Evolutionary conservation across 805 yeast genomes (phyloP).

Genomic region (Saccharomyces jurei): DNA sequence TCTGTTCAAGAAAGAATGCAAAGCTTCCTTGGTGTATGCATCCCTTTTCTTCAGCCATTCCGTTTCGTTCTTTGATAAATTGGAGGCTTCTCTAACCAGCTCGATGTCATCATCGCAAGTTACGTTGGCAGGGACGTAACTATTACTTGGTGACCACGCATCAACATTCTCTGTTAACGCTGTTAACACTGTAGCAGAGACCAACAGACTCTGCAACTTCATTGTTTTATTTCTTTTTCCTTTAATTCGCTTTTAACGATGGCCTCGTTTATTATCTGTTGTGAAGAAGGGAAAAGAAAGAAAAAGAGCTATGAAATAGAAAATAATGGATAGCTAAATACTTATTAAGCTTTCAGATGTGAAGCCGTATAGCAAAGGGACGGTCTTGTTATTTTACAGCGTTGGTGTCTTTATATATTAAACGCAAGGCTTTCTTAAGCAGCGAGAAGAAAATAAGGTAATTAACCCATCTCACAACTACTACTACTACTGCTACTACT

Average conservation of each 20-base stretch:
- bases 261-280: neutral
- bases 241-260: neutral
- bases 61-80: slow-evolving; percentile 37
- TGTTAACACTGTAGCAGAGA: slow-evolving; percentile 3
- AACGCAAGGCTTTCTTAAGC: neutral
- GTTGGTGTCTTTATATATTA: neutral
- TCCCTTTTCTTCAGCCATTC: slow-evolving; percentile 45
- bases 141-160: slow-evolving; percentile 37
- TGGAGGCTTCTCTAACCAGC: slow-evolving; percentile 39
- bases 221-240: neutral
- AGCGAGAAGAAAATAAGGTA: neutral
- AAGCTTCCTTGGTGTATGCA: slow-evolving; percentile 36
- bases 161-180: slow-evolving; percentile 1
- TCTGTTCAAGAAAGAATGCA: slow-evolving; percentile 39
- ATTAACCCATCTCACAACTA: neutral
- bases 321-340: neutral
- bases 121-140: slow-evolving; percentile 53
- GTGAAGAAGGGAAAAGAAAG: neutral
- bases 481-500: too few relatives aligned
- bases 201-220: slow-evolving; percentile 5
- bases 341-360: neutral
- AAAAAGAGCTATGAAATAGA: neutral
- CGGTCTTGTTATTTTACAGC: neutral
- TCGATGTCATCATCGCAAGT: slow-evolving; percentile 40
- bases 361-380: neutral